Percentiles rank a stretch among this genome's conserved stretches.
Conservation (phyloP, 495 filamentous ascomycete species). For the Glarea lozoyensis region DNA sequence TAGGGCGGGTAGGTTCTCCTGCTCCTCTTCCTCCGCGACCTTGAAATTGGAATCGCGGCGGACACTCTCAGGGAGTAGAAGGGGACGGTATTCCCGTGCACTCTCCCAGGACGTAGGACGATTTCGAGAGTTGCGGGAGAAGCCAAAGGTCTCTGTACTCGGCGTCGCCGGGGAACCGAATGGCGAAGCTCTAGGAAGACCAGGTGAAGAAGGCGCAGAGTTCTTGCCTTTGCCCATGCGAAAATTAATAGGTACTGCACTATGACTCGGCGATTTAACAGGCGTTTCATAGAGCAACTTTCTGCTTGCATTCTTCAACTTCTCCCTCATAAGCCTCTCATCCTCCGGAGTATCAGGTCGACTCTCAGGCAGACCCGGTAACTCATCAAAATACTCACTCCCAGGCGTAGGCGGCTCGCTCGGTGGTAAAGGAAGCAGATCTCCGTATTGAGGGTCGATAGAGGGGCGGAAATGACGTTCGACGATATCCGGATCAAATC, state of each 20-base stretch:
- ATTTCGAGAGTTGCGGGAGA: conserved; percentile 21
- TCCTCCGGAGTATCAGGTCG: conserved; percentile 35
- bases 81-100: conserved; percentile 37
- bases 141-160: conserved; percentile 19
- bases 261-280: conserved; percentile 36
- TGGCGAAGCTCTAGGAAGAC: conserved; percentile 27
- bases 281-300: conserved; percentile 17
- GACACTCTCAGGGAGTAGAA: conserved; percentile 38
- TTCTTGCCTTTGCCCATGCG: conserved; percentile 33
- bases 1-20: conserved; percentile 20
- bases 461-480: conserved; percentile 40
- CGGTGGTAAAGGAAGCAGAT: conserved; percentile 45
- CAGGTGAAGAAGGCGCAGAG: conserved; percentile 34
- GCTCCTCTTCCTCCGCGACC: conserved; percentile 6
- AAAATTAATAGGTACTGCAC: conserved; percentile 39
- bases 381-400: conserved; percentile 16
- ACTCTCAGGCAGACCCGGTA: conserved; percentile 42
- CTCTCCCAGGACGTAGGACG: conserved; percentile 43
- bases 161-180: conserved; percentile 25
- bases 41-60: too few species aligned
- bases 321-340: conserved; percentile 14
- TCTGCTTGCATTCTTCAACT: conserved; percentile 4
- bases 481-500: conserved; percentile 40
- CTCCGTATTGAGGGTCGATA: conserved; percentile 47
- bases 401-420: conserved; percentile 32